Base-by-base conservation (phyloP, 2,329 filamentous ascomycete species). In the Exophiala phaeomuriformis region DNA sequence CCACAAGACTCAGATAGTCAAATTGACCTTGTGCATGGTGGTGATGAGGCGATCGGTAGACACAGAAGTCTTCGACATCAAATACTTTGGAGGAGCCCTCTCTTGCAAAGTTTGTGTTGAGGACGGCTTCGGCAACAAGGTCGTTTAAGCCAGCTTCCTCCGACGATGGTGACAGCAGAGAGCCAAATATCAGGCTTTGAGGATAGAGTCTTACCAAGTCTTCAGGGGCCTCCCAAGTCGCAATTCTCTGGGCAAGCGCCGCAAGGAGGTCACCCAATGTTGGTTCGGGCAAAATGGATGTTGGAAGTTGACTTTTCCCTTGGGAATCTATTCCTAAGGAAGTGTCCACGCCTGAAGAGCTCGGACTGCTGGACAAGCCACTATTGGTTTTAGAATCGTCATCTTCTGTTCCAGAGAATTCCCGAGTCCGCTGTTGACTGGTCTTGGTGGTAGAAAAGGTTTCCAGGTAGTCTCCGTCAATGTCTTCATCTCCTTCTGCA, bases 31-130 rank as follows among this genome's bases (percentile, higher is more conserved):
- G 73, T 68, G 0, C 69, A 5, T 77, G 39, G 67, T 27, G 85
- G 75, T 0, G 86, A 67, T 0, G 79, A 69, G 3, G 75, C 69
- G 64, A 87, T 73, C 74, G 66, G 61, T 85, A 86, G 1, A 85
- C 69, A 2, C 72, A 72, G 62, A 86, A 86, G 1, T 80, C 66
- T 6, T 81, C 69, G 0, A 86, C 67, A 3, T 77, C 68, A 8
- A 83, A 72, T 46, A 82, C 78, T 4, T 59, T 32, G 40, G 66
- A 69, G 37, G 56, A 56, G 33, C 53, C 49, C 5, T 57, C 53
- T 9, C 10, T 4, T 5, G 6, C 2, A 9, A 5, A n/a, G n/a
- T 30, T n/a, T 30, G 10, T 4, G 7, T 8, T 10, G 12, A 12
- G 7, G 28, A 27, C 9, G 19, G 30, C 19, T 28, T 5, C 5